phyloP scores from a whole-genome alignment of 108 stramenopile species.

The Aurantiochytrium sp. region DNA sequence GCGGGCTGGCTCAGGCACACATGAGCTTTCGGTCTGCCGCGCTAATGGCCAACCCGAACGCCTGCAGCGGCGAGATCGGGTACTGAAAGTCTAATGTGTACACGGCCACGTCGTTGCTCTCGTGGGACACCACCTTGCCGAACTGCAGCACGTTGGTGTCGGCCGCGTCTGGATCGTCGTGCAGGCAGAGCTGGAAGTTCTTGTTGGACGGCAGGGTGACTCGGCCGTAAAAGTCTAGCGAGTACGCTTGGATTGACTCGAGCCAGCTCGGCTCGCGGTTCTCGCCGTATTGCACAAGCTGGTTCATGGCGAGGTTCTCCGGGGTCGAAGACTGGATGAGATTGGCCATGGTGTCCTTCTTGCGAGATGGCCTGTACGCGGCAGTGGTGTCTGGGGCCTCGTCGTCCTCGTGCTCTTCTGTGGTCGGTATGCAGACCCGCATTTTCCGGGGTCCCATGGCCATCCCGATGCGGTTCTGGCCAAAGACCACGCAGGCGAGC shows the following conservation, averaged over 20 bases:
- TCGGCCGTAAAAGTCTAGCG: constrained; percentile 5
- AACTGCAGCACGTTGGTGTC: not conserved
- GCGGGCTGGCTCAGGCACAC: not conserved
- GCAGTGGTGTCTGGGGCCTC: not conserved
- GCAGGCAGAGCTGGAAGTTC: not conserved
- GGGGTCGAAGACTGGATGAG: not conserved
- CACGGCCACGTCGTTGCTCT: constrained; percentile 19
- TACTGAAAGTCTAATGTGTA: not conserved
- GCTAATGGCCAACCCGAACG: not conserved
- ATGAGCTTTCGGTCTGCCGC: not conserved
- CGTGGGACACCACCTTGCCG: constrained; percentile 12
- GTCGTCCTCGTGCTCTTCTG: not conserved
- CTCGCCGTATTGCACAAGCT: not conserved
- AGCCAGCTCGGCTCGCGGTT: constrained; percentile 5
- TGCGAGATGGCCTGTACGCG: not conserved
- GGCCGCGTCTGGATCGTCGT: not conserved
- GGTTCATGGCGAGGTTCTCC: not conserved
- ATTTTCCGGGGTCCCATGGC: constrained; percentile 6
- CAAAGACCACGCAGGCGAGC: not conserved
- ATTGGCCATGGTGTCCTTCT: not conserved
- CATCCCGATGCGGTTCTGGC: not conserved
- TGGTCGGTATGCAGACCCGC: not conserved
- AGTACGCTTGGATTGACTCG: not conserved
- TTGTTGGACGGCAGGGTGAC: constrained; percentile 24
- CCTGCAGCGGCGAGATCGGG: not conserved